Conservation (phyloP, 805 yeast species). For the Candida michaelii region DNA sequence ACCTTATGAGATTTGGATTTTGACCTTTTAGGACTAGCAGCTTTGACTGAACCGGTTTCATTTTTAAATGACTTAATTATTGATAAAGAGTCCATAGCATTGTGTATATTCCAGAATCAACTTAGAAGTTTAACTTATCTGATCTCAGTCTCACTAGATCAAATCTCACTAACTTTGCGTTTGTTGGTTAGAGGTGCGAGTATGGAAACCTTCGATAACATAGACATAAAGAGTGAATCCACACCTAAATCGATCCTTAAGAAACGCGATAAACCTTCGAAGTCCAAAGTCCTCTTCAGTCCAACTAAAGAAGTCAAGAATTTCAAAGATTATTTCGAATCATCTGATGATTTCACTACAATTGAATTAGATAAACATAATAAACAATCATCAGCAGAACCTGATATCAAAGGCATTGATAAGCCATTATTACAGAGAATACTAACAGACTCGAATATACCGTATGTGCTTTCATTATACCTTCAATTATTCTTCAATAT, state of each 20-base stretch:
- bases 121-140: too few species aligned
- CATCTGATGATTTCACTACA: constrained; percentile 11
- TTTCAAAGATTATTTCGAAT: constrained; percentile 18
- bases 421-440: constrained; percentile 6
- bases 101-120: background rate
- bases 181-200: too few species aligned
- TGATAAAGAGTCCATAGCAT: constrained; percentile 6
- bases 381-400: constrained; percentile 1
- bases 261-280: constrained; percentile 5
- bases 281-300: constrained; percentile 29
- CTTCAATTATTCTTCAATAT: constrained; percentile 63
- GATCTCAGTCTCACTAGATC: too few species aligned
- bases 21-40: too few species aligned
- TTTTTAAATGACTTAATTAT: constrained; percentile 6
- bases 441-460: constrained; percentile 46
- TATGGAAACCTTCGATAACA: constrained; percentile 5
- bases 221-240: constrained; percentile 15
- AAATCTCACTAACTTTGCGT: too few species aligned
- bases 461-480: constrained; percentile 59
- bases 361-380: background rate
- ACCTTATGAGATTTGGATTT: background rate
- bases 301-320: constrained; percentile 31
- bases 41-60: background rate
- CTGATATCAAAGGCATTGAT: background rate
- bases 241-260: constrained; percentile 17